A percentile compares a stretch with the other conserved stretches of the same genome.
These are phyloP conservation scores for Phaffia australis DNA, from an alignment of 768 basidiomycete genomes.

Conservation along the genomic window DNA sequence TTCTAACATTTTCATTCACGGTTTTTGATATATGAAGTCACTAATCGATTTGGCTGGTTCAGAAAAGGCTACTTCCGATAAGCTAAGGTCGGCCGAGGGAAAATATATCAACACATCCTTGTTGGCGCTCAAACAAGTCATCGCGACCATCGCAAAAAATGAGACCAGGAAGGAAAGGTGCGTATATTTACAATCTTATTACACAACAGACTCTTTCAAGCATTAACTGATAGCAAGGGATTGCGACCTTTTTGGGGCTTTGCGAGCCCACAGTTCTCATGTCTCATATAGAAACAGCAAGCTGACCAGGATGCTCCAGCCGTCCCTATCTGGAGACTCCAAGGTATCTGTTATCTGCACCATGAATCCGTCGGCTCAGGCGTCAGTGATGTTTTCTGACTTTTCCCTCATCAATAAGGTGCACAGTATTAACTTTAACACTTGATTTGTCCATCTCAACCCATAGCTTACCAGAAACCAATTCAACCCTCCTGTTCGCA, in stretches of 20 bases:
- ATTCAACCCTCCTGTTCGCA: conserved; percentile 82
- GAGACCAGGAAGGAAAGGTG: conserved; percentile 22
- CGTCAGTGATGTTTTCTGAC: conserved; percentile 33
- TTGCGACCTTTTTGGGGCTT: neutral
- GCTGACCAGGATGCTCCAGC: conserved; percentile 74
- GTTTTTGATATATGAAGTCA: conserved; percentile 45
- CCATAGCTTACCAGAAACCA: conserved; percentile 56
- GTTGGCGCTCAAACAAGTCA: conserved; percentile 19
- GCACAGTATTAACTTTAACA: neutral
- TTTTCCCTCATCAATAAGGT: neutral
- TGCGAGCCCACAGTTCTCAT: neutral
- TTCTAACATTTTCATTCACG: too few species aligned
- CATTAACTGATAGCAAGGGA: neutral
- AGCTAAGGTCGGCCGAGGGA: conserved; percentile 89
- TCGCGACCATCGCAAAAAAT: conserved; percentile 25
- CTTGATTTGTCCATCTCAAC: neutral
- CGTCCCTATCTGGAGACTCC: conserved; percentile 87
- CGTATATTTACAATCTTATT: neutral
- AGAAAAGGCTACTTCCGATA: conserved; percentile 89
- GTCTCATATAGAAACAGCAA: conserved; percentile 6
- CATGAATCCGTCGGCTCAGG: conserved; percentile 69
- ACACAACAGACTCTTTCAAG: neutral
- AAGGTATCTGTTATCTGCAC: conserved; percentile 94
- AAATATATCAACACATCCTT: conserved; percentile 71
- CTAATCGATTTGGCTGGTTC: conserved; percentile 94